Evolutionary conservation across 2,329 filamentous ascomycete genomes (phyloP), one percentile per base, ranked within the genome.

Genomic region (Neospermospora avenae): DNA sequence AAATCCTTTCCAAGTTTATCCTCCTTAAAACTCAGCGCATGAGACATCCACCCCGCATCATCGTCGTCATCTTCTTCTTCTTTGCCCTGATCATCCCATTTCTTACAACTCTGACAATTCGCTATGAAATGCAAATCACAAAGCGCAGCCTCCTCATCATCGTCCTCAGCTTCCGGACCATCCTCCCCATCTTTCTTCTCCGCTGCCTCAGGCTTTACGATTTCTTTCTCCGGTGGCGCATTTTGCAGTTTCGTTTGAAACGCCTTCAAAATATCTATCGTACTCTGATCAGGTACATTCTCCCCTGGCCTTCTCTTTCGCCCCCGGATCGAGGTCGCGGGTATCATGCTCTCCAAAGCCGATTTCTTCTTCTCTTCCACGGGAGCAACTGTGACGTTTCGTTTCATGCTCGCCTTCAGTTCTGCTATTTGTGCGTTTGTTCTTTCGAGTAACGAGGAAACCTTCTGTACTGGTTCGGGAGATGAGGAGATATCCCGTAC

Each of bases 111-210:
- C 72, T 96, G 91, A 74, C 95, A 99, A 69, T 96, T 90, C 52
- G 89, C 90, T 64, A 99, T 96, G 74, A 98, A 99, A 73, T 99
- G 95, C 37, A 99, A 77, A 73, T 98, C 95, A 71, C 95, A 99
- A 3, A 96, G 80, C 53, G 82, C 82, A 2, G 85, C 87, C 72
- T 96, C 91, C 41, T 89, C 85, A 2, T 87, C 87, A 18, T 81
- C 80, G 63, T 72, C 28, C 28, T 31, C 73, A 3, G 73, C 69
- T 34, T 71, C 72, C 4, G 64, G 60, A 68, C 66, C 69, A 58
- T 67, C 65, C 22, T 39, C 68, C 25, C 65, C 71, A 4, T 65
- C 66, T 16, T 70, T 67, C 10, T 68, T 55, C 2, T 63, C 53
- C 4, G 64, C 45, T 18, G 70, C 56, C 20, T 65, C 63, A 20